Evolutionary conservation across 805 yeast genomes (phyloP).

Genomic region (Ogataea haglerorum): DNA sequence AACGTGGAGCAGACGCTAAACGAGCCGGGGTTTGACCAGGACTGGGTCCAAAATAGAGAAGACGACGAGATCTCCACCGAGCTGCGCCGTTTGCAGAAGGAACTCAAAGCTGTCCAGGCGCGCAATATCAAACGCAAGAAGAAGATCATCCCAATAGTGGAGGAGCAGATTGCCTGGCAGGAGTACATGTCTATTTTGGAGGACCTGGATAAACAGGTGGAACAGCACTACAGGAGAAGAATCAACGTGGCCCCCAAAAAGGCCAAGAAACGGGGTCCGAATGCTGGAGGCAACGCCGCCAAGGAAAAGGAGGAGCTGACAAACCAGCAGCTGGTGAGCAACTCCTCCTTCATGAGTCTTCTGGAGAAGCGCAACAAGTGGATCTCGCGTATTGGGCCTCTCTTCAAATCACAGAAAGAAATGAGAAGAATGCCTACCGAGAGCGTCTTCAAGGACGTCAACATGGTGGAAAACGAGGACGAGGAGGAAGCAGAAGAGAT

Average conservation of each 20-base stretch:
- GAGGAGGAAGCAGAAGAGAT: slow-evolving; percentile 28
- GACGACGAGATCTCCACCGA: slow-evolving; percentile 94
- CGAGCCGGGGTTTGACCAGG: slow-evolving; percentile 42
- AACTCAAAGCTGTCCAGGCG: slow-evolving; percentile 56
- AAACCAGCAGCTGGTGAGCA: slow-evolving; percentile 63
- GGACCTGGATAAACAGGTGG: slow-evolving; percentile 94
- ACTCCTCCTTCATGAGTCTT: slow-evolving; percentile 71
- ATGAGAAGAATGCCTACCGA: slow-evolving; percentile 76
- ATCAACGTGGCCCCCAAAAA: slow-evolving; percentile 66
- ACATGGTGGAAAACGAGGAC: slow-evolving; percentile 28
- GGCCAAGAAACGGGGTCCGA: slow-evolving; percentile 48
- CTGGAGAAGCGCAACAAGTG: slow-evolving; percentile 85
- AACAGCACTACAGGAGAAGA: slow-evolving; percentile 85
- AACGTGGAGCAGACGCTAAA: slow-evolving; percentile 45
- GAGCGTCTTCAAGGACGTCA: slow-evolving; percentile 46
- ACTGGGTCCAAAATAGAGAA: slow-evolving; percentile 78
- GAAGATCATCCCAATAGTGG: slow-evolving; percentile 64
- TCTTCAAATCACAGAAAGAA: slow-evolving; percentile 61
- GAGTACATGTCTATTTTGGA: slow-evolving; percentile 88
- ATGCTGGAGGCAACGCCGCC: slow-evolving; percentile 21
- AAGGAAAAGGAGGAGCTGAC: slow-evolving; percentile 25
- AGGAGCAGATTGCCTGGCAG: slow-evolving; percentile 91
- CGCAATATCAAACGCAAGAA: slow-evolving; percentile 68
- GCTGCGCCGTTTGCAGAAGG: slow-evolving; percentile 66
- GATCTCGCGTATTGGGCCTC: slow-evolving; percentile 85